phyloP scores from a whole-genome alignment of 2,329 filamentous ascomycete genomes.

The Ceratocystis alfenasii region DNA sequence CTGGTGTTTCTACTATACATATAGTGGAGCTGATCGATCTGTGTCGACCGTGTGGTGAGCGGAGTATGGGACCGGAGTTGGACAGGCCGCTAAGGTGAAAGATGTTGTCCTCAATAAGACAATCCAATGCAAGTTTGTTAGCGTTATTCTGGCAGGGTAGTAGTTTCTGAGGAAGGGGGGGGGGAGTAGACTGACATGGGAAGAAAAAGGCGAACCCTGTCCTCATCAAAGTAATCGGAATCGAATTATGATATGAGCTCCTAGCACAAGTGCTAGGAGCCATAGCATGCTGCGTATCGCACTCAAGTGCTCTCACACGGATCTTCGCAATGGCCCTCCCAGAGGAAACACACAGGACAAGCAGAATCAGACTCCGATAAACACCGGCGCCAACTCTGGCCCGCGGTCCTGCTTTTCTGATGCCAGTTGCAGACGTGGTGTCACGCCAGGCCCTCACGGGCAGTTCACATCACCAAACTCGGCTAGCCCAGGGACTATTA shows the following conservation, averaged over 20 bases:
- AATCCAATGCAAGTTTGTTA: not conserved
- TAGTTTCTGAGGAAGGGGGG: not conserved
- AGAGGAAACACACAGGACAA: slow-evolving; percentile 45
- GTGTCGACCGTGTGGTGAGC: too few relatives aligned
- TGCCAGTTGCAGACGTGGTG: slow-evolving; percentile 72
- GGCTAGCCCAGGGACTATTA: not conserved
- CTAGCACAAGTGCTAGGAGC: slow-evolving; percentile 25
- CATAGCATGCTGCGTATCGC: slow-evolving; percentile 73
- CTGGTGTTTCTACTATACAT: too few relatives aligned
- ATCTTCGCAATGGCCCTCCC: slow-evolving; percentile 91
- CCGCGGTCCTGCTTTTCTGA: slow-evolving; percentile 65
- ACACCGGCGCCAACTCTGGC: slow-evolving; percentile 3
- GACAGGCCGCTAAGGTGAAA: too few relatives aligned
- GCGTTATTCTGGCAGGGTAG: not conserved
- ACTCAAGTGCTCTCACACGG: slow-evolving; percentile 70
- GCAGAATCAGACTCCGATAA: slow-evolving; percentile 7
- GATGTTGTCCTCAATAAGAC: not conserved
- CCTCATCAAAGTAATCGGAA: slow-evolving; percentile 85
- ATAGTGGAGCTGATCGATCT: too few relatives aligned
- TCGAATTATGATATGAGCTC: slow-evolving; percentile 54
- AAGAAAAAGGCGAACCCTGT: slow-evolving; percentile 43
- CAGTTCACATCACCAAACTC: slow-evolving; percentile 40
- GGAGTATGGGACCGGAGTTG: too few relatives aligned
- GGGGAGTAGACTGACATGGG: slow-evolving; percentile 10
- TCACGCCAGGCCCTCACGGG: slow-evolving; percentile 82